Evolutionary conservation across 2,329 filamentous ascomycete genomes (phyloP).

Genomic region (Biscogniauxia marginata): DNA sequence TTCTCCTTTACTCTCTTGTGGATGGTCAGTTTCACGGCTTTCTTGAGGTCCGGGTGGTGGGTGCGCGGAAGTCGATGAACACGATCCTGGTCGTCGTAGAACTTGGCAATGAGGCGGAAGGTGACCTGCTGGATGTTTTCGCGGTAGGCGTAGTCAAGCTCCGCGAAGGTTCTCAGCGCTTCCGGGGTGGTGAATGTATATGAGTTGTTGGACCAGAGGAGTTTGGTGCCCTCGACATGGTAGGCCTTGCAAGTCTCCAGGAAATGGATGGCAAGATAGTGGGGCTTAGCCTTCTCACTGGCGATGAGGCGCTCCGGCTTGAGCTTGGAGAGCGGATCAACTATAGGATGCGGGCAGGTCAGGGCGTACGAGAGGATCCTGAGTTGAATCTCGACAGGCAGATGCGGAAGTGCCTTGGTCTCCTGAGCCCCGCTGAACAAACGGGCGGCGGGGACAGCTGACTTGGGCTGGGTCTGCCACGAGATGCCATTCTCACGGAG

Average conservation of each 20-base stretch:
- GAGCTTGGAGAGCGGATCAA: conserved; percentile 51
- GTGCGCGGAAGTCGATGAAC: conserved; percentile 40
- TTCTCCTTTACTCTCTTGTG: conserved; percentile 44
- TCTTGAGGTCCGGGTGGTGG: conserved; percentile 45
- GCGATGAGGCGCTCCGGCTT: conserved; percentile 43
- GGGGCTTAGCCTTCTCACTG: conserved; percentile 41
- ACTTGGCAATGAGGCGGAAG: conserved; percentile 53
- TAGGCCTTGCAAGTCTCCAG: conserved; percentile 52
- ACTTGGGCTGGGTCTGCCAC: conserved; percentile 43
- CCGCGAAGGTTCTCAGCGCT: conserved; percentile 48
- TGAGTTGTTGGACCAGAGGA: conserved; percentile 51
- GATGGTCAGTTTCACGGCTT: conserved; percentile 41
- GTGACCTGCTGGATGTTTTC: conserved; percentile 45
- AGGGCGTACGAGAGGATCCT: conserved; percentile 52
- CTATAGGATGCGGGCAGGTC: conserved; percentile 47
- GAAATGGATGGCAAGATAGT: conserved; percentile 53
- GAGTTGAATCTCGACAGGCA: conserved; percentile 54
- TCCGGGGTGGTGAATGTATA: conserved; percentile 56
- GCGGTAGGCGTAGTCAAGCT: conserved; percentile 43
- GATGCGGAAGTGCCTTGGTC: conserved; percentile 36
- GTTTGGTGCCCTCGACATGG: conserved; percentile 46
- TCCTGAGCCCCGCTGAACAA: conserved; percentile 17
- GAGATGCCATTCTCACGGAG: conserved; percentile 52
- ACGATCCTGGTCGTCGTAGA: conserved; percentile 52
- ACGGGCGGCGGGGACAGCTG: conserved; percentile 12